Evolutionary conservation across 495 filamentous ascomycete genomes (phyloP).

Genomic region (Usnea hakonensis): DNA sequence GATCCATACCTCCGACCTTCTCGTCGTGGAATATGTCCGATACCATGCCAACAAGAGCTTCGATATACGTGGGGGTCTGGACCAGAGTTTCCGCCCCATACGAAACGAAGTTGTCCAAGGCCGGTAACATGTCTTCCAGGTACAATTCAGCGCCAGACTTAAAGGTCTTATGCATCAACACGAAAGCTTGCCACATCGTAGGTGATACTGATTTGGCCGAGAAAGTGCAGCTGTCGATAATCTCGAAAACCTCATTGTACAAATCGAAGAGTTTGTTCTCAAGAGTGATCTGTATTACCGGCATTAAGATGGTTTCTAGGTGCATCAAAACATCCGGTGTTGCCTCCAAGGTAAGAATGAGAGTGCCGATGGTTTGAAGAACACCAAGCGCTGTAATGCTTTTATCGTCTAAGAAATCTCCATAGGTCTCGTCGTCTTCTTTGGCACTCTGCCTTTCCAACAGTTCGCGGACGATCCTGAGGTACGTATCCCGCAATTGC

Average conservation of each 20-base stretch:
- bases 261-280: slow-evolving; percentile 97
- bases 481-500: slow-evolving; percentile 91
- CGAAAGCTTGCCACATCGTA: slow-evolving; percentile 97
- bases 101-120: slow-evolving; percentile 91
- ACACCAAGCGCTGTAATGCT: slow-evolving; percentile 96
- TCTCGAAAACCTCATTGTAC: slow-evolving; percentile 97
- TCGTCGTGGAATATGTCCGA: slow-evolving; percentile 68
- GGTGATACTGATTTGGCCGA: slow-evolving; percentile 89
- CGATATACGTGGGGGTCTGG: slow-evolving; percentile 76
- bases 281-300: slow-evolving; percentile 88
- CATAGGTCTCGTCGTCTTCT: slow-evolving; percentile 69
- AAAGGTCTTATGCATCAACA: slow-evolving; percentile 92
- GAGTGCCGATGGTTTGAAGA: slow-evolving; percentile 91
- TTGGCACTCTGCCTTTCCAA: slow-evolving; percentile 71
- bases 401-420: slow-evolving; percentile 94
- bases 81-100: slow-evolving; percentile 75
- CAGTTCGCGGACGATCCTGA: slow-evolving; percentile 86
- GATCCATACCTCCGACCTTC: slow-evolving; percentile 87
- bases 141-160: slow-evolving; percentile 95
- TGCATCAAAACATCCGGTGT: slow-evolving; percentile 90
- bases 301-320: slow-evolving; percentile 92
- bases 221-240: slow-evolving; percentile 99
- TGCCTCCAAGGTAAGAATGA: slow-evolving; percentile 94
- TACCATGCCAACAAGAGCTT: slow-evolving; percentile 79
- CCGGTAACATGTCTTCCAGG: slow-evolving; percentile 91